A percentile compares a stretch with the other conserved stretches of the same genome.
Conservation (phyloP, 306 rosid species). For the Corylus avellana region DNA sequence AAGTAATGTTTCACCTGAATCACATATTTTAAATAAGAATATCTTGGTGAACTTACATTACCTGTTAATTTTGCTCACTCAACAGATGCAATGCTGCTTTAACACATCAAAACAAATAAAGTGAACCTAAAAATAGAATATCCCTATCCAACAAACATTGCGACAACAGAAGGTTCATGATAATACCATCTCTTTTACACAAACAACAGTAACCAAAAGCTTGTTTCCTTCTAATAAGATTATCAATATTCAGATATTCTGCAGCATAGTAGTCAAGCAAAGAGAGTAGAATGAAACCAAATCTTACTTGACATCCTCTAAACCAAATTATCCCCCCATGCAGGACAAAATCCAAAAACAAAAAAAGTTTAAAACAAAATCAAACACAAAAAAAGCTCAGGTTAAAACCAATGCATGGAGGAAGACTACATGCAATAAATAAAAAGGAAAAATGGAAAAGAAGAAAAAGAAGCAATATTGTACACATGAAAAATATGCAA, state of each 20-base stretch:
- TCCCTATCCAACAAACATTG: neutral
- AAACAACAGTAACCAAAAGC: neutral
- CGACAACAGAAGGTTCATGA: neutral
- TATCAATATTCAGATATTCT: neutral
- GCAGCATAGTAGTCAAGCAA: neutral
- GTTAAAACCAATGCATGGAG: neutral
- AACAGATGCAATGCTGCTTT: neutral
- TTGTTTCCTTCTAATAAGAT: neutral
- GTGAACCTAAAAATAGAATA: too few species aligned
- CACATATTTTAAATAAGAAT: slow-evolving; percentile 6
- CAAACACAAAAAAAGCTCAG: neutral
- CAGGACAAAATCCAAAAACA: neutral
- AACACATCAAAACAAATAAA: neutral
- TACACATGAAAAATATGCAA: slow-evolving; percentile 10
- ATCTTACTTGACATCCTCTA: neutral
- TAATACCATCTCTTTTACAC: neutral
- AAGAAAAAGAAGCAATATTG: neutral
- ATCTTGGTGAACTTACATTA: neutral
- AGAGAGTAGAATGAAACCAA: neutral
- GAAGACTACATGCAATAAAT: slow-evolving; percentile 16
- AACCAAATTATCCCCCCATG: neutral
- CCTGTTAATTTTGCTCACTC: neutral
- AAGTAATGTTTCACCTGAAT: slow-evolving; percentile 83
- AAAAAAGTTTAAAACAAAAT: neutral
- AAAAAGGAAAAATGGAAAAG: slow-evolving; percentile 6